Evolutionary conservation across 768 basidiomycete species (phyloP).

Genomic region (Nevesoporus exiguus): DNA sequence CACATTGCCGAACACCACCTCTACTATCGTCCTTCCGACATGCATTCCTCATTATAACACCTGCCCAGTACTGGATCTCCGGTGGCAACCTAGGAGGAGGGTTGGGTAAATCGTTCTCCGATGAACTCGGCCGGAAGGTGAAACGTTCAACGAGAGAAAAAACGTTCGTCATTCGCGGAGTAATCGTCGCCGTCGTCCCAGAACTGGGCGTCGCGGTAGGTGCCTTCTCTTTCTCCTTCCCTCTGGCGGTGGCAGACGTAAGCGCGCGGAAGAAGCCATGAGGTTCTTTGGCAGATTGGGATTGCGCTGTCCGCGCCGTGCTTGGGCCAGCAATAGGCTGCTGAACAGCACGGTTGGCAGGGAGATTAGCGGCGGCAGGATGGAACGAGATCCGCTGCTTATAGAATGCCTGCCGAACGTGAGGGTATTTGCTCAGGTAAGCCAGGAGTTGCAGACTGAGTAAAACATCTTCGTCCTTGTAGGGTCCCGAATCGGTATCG

Average conservation of each 20-base stretch:
- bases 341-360: slow-evolving; percentile 27
- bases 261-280: slow-evolving; percentile 47
- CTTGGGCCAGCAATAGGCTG: slow-evolving; percentile 29
- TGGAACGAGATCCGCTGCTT: slow-evolving; percentile 81
- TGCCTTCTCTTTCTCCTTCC: slow-evolving; percentile 47
- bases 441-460: slow-evolving; percentile 90
- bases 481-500: slow-evolving; percentile 55
- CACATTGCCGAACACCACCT: slow-evolving; percentile 95
- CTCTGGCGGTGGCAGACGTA: slow-evolving; percentile 39
- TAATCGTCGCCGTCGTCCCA: slow-evolving; percentile 4
- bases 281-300: slow-evolving; percentile 31
- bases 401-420: slow-evolving; percentile 94
- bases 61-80: slow-evolving; percentile 99
- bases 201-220: slow-evolving; percentile 18
- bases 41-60: slow-evolving; percentile 99
- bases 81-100: slow-evolving; percentile 70
- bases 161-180: slow-evolving; percentile 73
- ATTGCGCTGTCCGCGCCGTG: slow-evolving; percentile 12
- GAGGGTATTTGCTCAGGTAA: slow-evolving; percentile 96
- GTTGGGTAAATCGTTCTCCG: slow-evolving; percentile 67
- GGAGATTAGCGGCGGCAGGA: slow-evolving; percentile 56
- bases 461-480: slow-evolving; percentile 92
- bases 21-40: slow-evolving; percentile 93
- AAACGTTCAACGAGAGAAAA: slow-evolving; percentile 96
- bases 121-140: slow-evolving; percentile 88